A percentile compares a stretch with the other conserved stretches of the same genome.
Conservation (phyloP, 345 rosid genomes). For the Brassica nigra region DNA sequence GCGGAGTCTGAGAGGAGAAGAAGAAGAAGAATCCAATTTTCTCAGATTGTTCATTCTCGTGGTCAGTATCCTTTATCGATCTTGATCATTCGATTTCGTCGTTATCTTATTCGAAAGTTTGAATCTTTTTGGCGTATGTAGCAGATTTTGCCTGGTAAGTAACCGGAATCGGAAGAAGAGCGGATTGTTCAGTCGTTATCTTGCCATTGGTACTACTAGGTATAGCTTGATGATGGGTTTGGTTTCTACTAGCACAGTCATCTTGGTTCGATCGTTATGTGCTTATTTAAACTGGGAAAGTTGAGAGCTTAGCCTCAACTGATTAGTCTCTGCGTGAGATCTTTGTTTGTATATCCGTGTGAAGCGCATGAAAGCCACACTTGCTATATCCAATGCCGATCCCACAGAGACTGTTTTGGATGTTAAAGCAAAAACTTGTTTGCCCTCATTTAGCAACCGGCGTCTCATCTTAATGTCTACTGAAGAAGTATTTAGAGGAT, state of each 20-base stretch:
- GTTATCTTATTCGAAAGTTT: not conserved
- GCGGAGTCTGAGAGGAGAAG: no score
- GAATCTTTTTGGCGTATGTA: not conserved
- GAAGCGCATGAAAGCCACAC: no score
- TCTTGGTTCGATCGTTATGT: not conserved
- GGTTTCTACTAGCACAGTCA: not conserved
- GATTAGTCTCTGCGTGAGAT: no score
- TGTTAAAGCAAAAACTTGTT: conserved; percentile 66
- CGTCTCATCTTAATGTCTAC: conserved; percentile 60
- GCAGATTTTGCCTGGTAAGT: conserved; percentile 11
- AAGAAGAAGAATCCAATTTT: no score
- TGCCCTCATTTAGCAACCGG: conserved; percentile 62
- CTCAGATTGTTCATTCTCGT: not conserved
- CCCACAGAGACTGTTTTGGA: conserved; percentile 36
- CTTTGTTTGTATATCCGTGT: no score
- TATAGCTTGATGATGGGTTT: conserved; percentile 11
- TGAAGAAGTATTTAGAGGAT: conserved; percentile 55
- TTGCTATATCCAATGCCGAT: no score
- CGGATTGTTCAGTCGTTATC: conserved; percentile 22
- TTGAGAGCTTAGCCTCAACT: not conserved
- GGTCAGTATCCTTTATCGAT: conserved; percentile 20
- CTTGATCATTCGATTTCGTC: not conserved
- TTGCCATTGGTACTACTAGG: conserved; percentile 30
- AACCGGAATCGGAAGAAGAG: conserved; percentile 17
- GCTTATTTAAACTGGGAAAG: not conserved